Percentiles rank a stretch among this genome's conserved stretches.
phyloP scores from a whole-genome alignment of 2,329 filamentous ascomycete species.

The Sporothrix variecibatus region DNA sequence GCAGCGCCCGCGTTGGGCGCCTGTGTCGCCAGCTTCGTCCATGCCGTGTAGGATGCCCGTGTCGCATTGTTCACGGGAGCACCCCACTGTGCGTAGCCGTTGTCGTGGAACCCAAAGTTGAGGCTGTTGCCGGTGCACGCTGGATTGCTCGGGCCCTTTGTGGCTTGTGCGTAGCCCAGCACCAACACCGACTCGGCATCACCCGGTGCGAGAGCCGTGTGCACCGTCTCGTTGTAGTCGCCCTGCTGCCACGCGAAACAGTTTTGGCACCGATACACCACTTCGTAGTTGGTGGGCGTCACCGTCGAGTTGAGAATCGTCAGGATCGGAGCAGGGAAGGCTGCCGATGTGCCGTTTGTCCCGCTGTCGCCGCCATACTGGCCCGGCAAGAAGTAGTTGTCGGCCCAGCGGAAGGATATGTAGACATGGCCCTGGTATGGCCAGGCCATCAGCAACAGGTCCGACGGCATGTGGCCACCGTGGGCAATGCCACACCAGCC shows the following conservation, averaged over 20 bases:
- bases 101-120: constrained; percentile 28
- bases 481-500: constrained; percentile 62
- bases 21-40: constrained; percentile 26
- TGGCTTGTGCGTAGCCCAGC: constrained; percentile 60
- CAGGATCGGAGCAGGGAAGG: constrained; percentile 37
- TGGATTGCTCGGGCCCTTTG: constrained; percentile 30
- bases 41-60: constrained; percentile 22
- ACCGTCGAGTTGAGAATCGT: constrained; percentile 61
- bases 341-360: constrained; percentile 21
- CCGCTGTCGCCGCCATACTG: constrained; percentile 47
- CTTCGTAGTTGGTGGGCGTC: constrained; percentile 58
- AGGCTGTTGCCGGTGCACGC: constrained; percentile 25
- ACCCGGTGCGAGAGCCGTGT: constrained; percentile 41
- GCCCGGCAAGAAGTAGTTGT: constrained; percentile 63
- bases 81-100: constrained; percentile 33
- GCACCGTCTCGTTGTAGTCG: constrained; percentile 45
- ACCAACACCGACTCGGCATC: constrained; percentile 42
- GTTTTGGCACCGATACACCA: constrained; percentile 66
- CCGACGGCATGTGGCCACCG: constrained; percentile 58
- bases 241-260: constrained; percentile 57
- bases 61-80: constrained; percentile 26
- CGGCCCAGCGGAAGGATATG: constrained; percentile 59
- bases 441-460: constrained; percentile 60
- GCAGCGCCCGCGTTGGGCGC: constrained; percentile 30
- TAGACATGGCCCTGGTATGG: constrained; percentile 55